Base-by-base conservation (phyloP, 768 basidiomycete genomes). In the Pluteus cervinus region DNA sequence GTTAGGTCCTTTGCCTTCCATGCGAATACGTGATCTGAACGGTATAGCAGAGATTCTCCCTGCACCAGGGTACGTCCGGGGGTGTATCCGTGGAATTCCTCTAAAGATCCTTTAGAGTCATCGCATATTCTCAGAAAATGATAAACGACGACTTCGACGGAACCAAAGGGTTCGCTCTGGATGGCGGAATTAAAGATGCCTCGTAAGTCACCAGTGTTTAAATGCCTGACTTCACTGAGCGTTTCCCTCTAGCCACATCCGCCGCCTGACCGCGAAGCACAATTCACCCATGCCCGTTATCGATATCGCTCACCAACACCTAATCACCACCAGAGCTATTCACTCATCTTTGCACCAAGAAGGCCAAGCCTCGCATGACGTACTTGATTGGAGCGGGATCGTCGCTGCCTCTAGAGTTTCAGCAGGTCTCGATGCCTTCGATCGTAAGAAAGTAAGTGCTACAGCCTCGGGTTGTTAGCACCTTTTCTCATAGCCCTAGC, bases 111-210 rank as follows among this genome's bases (percentile, higher is more conserved):
- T 22, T 26, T 42, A 81, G 79, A 33, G 52, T 76, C 39, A 43
- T 79, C 33, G 55, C 54, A 7, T 85, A 86, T 54, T 74, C 75
- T 15, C 69, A 76, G 17, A 80, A 79, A 55, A 86, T 92, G 64
- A 62, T 78, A 8, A 63, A 76, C 38, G 80, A 89, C 58, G 64
- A 73, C 23, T 93, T 91, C 51, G 81, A 87, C 40, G 85, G 77
- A 15, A 64, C 70, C 7, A 64, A 61, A 12, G 91, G 89, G 10
- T 92, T 94, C 55, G 64, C 79, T 9, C 75, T 92, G 33, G 80
- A 86, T 31, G 86, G 86, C n/a, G 91, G 88, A 12, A 78, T 94
- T 51, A 90, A 90, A 51, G 90, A 92, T 51, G 82, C 86, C 0
- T 59, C 73, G 71, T 80, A 51, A 30, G 72, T 64, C 5, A 2